Conservation (phyloP, 2,329 filamentous ascomycete species). For the Monosporascus cannonballus region DNA sequence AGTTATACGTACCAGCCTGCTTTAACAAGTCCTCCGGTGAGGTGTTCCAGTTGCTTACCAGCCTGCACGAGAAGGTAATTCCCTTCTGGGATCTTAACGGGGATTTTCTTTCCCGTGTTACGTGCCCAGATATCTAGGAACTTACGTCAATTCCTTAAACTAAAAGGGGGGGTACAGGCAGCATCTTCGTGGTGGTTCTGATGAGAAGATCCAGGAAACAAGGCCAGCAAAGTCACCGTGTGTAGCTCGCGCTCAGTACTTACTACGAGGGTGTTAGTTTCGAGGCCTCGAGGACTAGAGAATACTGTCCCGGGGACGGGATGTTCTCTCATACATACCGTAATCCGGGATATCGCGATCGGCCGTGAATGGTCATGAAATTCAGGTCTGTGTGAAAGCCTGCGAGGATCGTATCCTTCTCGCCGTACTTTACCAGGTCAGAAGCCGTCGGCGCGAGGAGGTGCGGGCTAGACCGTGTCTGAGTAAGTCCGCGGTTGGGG, state of each 20-base stretch:
- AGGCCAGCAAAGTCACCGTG: too few species aligned
- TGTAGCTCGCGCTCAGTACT: neutral
- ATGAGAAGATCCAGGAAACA: too few species aligned
- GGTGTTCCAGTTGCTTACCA: slow-evolving; percentile 57
- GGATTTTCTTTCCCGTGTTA: slow-evolving; percentile 53
- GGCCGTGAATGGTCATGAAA: slow-evolving; percentile 59
- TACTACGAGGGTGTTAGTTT: neutral
- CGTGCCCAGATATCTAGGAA: slow-evolving; percentile 50
- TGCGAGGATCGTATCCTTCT: slow-evolving; percentile 51
- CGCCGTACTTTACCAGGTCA: slow-evolving; percentile 47
- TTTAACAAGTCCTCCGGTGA: slow-evolving; percentile 55
- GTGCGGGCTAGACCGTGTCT: slow-evolving; percentile 40
- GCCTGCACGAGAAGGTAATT: slow-evolving; percentile 56
- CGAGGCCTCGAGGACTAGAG: neutral
- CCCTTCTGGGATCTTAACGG: slow-evolving; percentile 52
- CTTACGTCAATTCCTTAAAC: neutral
- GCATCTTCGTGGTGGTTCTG: too few species aligned
- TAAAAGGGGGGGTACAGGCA: too few species aligned
- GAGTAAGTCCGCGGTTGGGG: neutral
- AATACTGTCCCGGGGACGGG: neutral
- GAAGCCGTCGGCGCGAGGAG: slow-evolving; percentile 56
- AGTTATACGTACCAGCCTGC: slow-evolving; percentile 36
- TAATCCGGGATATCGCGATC: slow-evolving; percentile 54
- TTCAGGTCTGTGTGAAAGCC: slow-evolving; percentile 61
- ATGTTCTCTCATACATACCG: slow-evolving; percentile 11